Conservation (phyloP, 2,329 filamentous ascomycete species). For the Colletotrichum orbiculare region DNA sequence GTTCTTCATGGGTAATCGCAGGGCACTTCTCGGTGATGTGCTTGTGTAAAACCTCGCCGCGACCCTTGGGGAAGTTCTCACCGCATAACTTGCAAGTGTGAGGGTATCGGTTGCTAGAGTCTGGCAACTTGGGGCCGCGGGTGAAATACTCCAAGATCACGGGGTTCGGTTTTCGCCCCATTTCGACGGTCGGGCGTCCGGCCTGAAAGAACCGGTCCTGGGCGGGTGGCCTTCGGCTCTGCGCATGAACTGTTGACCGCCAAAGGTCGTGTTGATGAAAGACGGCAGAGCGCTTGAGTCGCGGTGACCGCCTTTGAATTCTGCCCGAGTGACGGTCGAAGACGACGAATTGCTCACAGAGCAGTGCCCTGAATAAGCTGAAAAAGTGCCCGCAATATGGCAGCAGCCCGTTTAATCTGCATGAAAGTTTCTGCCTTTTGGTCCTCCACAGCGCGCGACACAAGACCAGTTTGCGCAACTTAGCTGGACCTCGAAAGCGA, state of each 20-base stretch:
- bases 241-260: slow-evolving; percentile 12
- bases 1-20: slow-evolving; percentile 78
- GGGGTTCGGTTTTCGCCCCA: slow-evolving; percentile 87
- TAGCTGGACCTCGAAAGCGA: slow-evolving; percentile 27
- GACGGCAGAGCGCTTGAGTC: slow-evolving; percentile 18
- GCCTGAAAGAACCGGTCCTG: not conserved
- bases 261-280: slow-evolving; percentile 13
- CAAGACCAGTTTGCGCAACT: slow-evolving; percentile 9
- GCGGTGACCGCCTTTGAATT: slow-evolving; percentile 34
- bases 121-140: slow-evolving; percentile 85
- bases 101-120: slow-evolving; percentile 91
- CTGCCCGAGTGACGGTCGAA: slow-evolving; percentile 20
- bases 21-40: slow-evolving; percentile 91
- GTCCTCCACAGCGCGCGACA: slow-evolving; percentile 23
- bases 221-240: not conserved
- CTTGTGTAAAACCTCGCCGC: slow-evolving; percentile 82
- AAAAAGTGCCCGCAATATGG: not conserved
- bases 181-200: slow-evolving; percentile 50
- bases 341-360: slow-evolving; percentile 24
- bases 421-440: slow-evolving; percentile 31
- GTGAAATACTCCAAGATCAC: slow-evolving; percentile 91
- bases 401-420: slow-evolving; percentile 4
- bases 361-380: slow-evolving; percentile 10
- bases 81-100: slow-evolving; percentile 91
- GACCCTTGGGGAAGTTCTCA: slow-evolving; percentile 89